These are phyloP conservation scores for Hypoxylon fragiforme DNA, from an alignment of 495 filamentous ascomycete species.

Conservation along the genomic window DNA sequence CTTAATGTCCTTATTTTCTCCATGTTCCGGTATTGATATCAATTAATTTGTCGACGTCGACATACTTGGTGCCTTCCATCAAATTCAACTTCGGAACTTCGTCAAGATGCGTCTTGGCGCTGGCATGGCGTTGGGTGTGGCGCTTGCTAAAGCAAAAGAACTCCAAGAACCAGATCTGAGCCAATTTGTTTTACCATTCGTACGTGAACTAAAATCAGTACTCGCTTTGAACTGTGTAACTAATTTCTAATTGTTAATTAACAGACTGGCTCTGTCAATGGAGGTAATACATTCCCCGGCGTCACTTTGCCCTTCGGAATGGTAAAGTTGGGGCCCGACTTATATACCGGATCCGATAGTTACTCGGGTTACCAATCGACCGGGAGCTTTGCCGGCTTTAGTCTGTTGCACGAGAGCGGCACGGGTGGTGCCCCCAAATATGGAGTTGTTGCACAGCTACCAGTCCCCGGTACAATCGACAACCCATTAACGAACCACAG, in stretches of 20 bases:
- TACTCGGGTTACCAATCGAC: conserved; percentile 66
- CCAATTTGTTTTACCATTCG: conserved; percentile 27
- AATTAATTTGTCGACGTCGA: conserved; percentile 7
- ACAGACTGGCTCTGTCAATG: conserved; percentile 47
- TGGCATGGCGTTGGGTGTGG: conserved; percentile 12
- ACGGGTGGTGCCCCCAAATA: conserved; percentile 78
- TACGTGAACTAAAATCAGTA: conserved; percentile 10
- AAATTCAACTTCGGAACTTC: conserved; percentile 6
- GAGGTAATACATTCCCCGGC: conserved; percentile 73
- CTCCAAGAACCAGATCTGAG: conserved; percentile 14
- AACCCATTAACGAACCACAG: conserved; percentile 64
- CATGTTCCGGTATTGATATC: conserved; percentile 11
- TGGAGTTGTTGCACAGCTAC: conserved; percentile 70
- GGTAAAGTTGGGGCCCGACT: conserved; percentile 71
- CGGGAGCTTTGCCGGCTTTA: conserved; percentile 69
- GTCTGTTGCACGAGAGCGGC: conserved; percentile 74
- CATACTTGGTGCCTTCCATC: conserved; percentile 6
- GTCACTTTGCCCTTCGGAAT: conserved; percentile 67
- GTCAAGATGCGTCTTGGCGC: conserved; percentile 22
- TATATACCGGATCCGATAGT: conserved; percentile 59
- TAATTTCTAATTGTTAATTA: neutral
- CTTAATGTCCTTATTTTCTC: neutral
- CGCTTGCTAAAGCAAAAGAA: conserved; percentile 4
- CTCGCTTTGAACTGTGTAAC: neutral
- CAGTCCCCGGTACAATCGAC: conserved; percentile 54